These are phyloP conservation scores for Sabuloglossum arenarium DNA, from an alignment of 495 filamentous ascomycete genomes.

Conservation along the genomic window DNA sequence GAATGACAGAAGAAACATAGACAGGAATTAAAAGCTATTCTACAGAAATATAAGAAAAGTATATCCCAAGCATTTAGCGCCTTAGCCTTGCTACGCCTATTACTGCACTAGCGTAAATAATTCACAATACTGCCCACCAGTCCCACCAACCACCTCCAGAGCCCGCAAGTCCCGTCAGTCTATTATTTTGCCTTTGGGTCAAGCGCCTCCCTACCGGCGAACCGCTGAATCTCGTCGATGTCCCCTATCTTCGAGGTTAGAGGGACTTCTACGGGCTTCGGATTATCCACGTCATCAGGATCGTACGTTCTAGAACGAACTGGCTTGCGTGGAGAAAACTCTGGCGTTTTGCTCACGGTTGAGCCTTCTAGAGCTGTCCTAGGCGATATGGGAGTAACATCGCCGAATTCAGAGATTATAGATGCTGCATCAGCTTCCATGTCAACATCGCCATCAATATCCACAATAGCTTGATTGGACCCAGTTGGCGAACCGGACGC, in stretches of 20 bases:
- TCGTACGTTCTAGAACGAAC: neutral
- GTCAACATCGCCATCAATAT: slow-evolving; percentile 1
- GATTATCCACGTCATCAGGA: neutral
- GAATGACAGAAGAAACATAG: neutral
- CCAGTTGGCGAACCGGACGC: neutral
- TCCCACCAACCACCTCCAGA: no score
- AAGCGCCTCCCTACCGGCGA: neutral
- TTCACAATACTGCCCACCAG: neutral
- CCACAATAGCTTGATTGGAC: neutral
- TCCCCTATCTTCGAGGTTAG: neutral
- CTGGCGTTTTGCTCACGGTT: neutral
- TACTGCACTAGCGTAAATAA: neutral
- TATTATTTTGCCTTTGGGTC: neutral
- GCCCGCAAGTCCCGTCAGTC: neutral
- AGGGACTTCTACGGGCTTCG: neutral
- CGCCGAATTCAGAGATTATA: neutral
- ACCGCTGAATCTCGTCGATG: neutral
- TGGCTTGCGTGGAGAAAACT: neutral
- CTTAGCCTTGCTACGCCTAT: neutral
- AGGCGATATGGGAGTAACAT: neutral
- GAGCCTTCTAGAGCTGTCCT: neutral
- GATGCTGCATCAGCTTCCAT: neutral
- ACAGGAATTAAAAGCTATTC: neutral
- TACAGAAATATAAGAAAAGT: neutral
- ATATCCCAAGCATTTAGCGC: neutral